phyloP scores from a whole-genome alignment of 768 basidiomycete species.

The Gloeostereum incarnatum region DNA sequence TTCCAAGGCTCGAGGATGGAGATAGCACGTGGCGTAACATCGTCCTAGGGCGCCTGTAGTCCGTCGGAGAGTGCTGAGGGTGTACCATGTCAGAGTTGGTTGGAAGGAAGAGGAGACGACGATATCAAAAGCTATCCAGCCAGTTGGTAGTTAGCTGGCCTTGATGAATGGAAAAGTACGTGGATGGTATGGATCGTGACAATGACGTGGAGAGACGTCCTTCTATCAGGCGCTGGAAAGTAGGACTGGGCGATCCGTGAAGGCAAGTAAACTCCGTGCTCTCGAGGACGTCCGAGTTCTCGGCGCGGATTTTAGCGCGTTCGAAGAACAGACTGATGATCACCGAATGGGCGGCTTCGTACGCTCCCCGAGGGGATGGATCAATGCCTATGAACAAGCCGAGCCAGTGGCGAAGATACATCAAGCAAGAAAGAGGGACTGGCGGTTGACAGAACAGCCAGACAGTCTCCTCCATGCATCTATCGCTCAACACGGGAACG shows the following conservation, averaged over 20 bases:
- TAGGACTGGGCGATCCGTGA: constrained; percentile 53
- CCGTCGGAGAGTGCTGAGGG: constrained; percentile 46
- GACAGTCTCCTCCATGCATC: constrained; percentile 43
- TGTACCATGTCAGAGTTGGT: no score
- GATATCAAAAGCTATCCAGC: constrained; percentile 63
- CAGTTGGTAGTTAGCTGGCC: constrained; percentile 54
- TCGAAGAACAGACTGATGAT: constrained; percentile 66
- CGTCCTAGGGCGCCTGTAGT: constrained; percentile 26
- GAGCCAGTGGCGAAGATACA: not conserved
- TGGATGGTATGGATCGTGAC: no score
- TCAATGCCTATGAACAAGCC: constrained; percentile 37
- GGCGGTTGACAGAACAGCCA: constrained; percentile 61
- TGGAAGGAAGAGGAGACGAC: no score
- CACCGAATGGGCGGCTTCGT: constrained; percentile 82
- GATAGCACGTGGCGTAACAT: constrained; percentile 52
- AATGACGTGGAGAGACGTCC: constrained; percentile 26
- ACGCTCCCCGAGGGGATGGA: constrained; percentile 58
- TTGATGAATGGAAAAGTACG: constrained; percentile 18
- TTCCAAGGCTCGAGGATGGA: constrained; percentile 45
- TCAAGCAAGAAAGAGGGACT: constrained; percentile 3
- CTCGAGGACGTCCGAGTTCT: no score
- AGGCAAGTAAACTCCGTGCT: constrained; percentile 16
- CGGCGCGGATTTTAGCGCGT: constrained; percentile 27
- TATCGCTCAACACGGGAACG: constrained; percentile 46
- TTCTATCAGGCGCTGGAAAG: constrained; percentile 61